Evolutionary conservation across 139 green algal species (phyloP).

Genomic region (Monoraphidium neglectum): DNA sequence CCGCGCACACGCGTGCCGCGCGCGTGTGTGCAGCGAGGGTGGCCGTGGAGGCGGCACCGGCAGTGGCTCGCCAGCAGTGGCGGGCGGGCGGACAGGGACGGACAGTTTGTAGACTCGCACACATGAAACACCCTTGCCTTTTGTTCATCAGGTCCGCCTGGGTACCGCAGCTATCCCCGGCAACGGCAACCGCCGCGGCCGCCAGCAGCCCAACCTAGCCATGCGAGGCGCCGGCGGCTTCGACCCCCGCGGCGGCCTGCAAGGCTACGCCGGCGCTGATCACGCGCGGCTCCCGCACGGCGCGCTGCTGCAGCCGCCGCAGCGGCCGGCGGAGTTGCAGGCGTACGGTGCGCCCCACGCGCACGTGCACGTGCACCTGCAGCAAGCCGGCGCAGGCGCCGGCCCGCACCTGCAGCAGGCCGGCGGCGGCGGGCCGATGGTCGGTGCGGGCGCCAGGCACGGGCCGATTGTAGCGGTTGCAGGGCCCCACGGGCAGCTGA

Average conservation of each 20-base stretch:
- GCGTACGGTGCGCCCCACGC: neutral
- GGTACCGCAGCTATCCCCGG: slow-evolving; percentile 60
- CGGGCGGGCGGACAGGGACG: too few species aligned
- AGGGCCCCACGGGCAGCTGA: too few species aligned
- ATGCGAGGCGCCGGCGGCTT: too few species aligned
- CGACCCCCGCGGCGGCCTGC: neutral
- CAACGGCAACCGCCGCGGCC: neutral
- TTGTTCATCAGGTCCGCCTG: slow-evolving; percentile 41
- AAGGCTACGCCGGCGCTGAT: neutral
- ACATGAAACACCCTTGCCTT: too few species aligned
- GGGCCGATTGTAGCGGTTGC: too few species aligned
- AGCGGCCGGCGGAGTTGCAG: neutral
- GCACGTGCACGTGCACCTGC: neutral
- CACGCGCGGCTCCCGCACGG: neutral
- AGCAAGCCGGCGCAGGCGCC: neutral
- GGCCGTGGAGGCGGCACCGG: too few species aligned
- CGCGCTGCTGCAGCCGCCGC: neutral
- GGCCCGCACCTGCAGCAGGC: slow-evolving; percentile 1
- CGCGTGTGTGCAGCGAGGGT: too few species aligned
- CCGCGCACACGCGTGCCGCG: too few species aligned
- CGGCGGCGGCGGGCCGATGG: too few species aligned
- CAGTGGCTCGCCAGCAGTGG: too few species aligned
- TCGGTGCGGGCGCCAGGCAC: too few species aligned
- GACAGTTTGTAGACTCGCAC: too few species aligned
- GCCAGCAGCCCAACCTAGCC: slow-evolving; percentile 30